Base-by-base conservation (phyloP, 2,329 filamentous ascomycete genomes). In the Aspergillus sp. region DNA sequence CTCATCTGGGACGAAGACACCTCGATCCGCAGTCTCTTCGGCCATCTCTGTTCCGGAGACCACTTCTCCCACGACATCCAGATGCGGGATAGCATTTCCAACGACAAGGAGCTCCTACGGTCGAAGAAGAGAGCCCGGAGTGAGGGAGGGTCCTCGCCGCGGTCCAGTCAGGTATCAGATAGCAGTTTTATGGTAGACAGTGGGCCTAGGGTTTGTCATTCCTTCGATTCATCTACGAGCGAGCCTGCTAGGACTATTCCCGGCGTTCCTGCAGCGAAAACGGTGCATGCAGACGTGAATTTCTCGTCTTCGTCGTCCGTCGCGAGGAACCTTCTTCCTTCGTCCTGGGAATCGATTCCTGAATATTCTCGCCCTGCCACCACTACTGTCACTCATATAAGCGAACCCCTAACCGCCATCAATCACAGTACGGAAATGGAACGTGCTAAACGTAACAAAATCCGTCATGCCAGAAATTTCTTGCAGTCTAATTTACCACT, bases 1-100 rank as follows among this genome's bases (percentile, higher is more conserved):
- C 57, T 65, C 0, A 69, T 69, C 1, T 96, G 89, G 89, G 69
- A 70, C 29, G 72, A 81, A 50, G 66, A 69, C 5, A 67, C 82
- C 5, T 83, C 81, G 4, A 85, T 95, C 52, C 53, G 70, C n/a
- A 69, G 64, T 0, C 72, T 95, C 0, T 95, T 95, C 57, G 86
- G 86, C 0, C 64, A 79, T 26, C 68, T 81, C 29, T 94, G 88
- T 62, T 79, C 78, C 0, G 75, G 71, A 0, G 61, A 71, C 0
- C 52, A 52, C 0, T 94, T 91, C 59, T 67, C 70, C 1, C 82
- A 91, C 56, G 88, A 94, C 53, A 38, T 60, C 4, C 57, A 77
- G 46, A 83, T 89, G 76, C 67, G 73, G 45, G 57, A 62, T 9
- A 47, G 65, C n/a, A 52, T 61, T 10, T 40, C 45, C 19, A 51